These are phyloP conservation scores for Lyophyllum decastes DNA, from an alignment of 768 basidiomycete genomes.

Conservation along the genomic window DNA sequence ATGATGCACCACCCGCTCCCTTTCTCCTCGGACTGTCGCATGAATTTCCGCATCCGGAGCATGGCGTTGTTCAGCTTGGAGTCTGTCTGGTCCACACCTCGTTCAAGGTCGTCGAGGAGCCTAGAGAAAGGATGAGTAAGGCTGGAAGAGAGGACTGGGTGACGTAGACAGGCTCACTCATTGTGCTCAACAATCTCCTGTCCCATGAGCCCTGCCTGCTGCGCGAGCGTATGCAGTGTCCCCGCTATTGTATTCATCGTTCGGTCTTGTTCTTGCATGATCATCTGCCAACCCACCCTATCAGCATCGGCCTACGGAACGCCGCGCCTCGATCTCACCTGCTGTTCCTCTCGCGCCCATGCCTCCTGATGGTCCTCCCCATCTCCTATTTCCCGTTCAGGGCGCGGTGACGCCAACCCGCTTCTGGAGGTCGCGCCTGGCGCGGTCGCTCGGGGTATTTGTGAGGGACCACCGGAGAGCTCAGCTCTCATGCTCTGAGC, in stretches of 20 bases:
- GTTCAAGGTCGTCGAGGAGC: constrained; percentile 78
- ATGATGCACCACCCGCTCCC: constrained; percentile 90
- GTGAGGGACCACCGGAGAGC: constrained; percentile 34
- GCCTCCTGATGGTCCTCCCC: constrained; percentile 68
- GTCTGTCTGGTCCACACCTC: constrained; percentile 70
- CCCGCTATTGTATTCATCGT: constrained; percentile 88
- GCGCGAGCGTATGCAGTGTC: constrained; percentile 78
- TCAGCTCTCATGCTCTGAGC: constrained; percentile 77
- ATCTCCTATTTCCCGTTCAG: constrained; percentile 27
- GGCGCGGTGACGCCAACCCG: constrained; percentile 35
- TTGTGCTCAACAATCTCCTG: constrained; percentile 90
- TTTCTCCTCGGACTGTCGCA: constrained; percentile 87
- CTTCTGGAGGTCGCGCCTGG: constrained; percentile 26
- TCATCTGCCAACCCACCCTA: constrained; percentile 50
- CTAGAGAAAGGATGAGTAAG: constrained; percentile 37
- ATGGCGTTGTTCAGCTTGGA: constrained; percentile 65
- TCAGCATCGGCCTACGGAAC: background rate
- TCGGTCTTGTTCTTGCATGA: constrained; percentile 87
- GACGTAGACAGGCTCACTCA: constrained; percentile 51
- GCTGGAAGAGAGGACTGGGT: background rate
- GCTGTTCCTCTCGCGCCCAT: constrained; percentile 88
- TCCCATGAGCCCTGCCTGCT: constrained; percentile 95
- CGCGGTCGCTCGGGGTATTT: constrained; percentile 17
- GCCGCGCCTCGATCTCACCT: constrained; percentile 43
- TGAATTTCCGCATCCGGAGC: constrained; percentile 73